Base-by-base conservation (phyloP, 148 eudicot genomes). In the Tetragonia tetragonoides region DNA sequence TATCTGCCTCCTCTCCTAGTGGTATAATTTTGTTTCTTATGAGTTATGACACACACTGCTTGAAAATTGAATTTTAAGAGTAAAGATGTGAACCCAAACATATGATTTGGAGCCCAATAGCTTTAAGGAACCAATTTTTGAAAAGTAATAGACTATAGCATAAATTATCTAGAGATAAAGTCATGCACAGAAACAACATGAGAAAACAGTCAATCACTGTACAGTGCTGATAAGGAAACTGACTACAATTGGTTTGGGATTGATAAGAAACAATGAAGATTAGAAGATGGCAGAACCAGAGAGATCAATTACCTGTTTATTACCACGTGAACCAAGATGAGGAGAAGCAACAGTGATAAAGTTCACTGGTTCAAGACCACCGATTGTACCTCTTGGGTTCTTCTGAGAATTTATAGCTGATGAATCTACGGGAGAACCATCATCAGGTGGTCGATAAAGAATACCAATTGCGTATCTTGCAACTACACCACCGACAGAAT, bases 321-420 rank as follows among this genome's bases (percentile, higher is more conserved):
- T 86, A 73, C 99, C 99, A 84, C 97, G 88, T 63, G 99, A 96
- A 79, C 99, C 98, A 84, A 96, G 99, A 91, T 96, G 99, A 77
- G 99, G 99, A 70, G 98, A 87, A 59, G 99, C 99, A 85, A 91
- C 93, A 21, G 95, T 91, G 66, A 96, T 85, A 67, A 96, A 91
- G 82, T 96, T 96, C 75, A 96, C 70, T 68, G 99, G 90, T 81
- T 89, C 88, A 82, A 96, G 86, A 86, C 92, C 97, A 76, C 88
- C 91, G 47, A 93, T 96, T 23, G 92, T 91, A 75, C 86, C 98
- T 78, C 85, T 87, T 47, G 78, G 77, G 77, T 80, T 86, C 64
- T 83, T 86, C 71, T 68, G 69, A 74, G 79, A 80, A 49, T 75
- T 82, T 73, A 74, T 78, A 73, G 72, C 65, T 46, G 79, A 76